Base-by-base conservation (phyloP, 2,329 filamentous ascomycete species). In the Pezicula carpinea region DNA sequence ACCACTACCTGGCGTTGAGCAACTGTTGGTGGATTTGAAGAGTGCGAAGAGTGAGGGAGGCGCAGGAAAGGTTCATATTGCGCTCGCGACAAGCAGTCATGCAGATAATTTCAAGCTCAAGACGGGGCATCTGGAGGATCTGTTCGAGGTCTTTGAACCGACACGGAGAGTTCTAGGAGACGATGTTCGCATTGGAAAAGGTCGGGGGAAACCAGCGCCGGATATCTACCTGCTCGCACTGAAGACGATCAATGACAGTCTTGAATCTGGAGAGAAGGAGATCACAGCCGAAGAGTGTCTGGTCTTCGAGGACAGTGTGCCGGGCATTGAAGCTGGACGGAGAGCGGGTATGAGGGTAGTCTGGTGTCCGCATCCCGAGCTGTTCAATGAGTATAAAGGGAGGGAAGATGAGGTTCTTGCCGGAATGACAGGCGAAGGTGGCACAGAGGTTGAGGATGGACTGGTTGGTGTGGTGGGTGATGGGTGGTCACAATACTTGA, bases 241-340 rank as follows among this genome's bases (percentile, higher is more conserved):
- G 46, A 75, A 87, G 66, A 87, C 83, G 3, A 85, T 99, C 64
- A 99, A 99, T 67, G 79, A 80, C 36, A 80, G 81, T 14, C 72
- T 95, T 6, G 70, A 73, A 0, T 69, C 75, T 3, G 81, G 80
- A 33, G 82, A 85, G 43, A 70, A 76, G 54, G 70, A 78, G 49
- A 84, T 99, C 53, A 74, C 64, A 45, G 89, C 90, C 0, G 86
- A 87, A 56, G 92, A 97, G 67, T 97, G 93, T 64, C 74, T 99
- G 14, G 93, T 97, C 0, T 97, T 99, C 60, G 93, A 99, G 69
- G 93, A 99, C 66, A 89, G 85, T 39, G 91, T 97, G 1, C 89
- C 90, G 0, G 93, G 93, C 4, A 89, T 96, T 3, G 93, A 99
- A 69, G 82, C 89, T 2, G 93, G 90, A 4, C 75, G 93, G 44